These are phyloP conservation scores for Rasamsonia emersonii DNA, from an alignment of 2,329 filamentous ascomycete species.

Conservation along the genomic window DNA sequence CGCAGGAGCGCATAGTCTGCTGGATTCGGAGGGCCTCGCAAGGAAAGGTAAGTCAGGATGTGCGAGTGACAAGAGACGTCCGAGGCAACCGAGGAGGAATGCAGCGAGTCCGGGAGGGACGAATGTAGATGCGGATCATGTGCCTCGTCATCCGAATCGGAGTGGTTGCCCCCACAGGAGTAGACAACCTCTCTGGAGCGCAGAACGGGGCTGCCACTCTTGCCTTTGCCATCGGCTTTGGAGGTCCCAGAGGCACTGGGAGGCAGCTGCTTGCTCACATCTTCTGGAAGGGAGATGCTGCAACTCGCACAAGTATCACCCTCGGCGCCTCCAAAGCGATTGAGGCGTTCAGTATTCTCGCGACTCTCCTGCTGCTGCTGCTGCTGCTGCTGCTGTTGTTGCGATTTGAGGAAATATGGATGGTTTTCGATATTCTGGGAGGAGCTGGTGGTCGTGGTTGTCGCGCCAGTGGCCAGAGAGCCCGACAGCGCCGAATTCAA, in stretches of 20 bases:
- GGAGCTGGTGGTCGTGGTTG: slow-evolving; percentile 9
- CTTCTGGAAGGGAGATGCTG: slow-evolving; percentile 46
- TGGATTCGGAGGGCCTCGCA: slow-evolving; percentile 46
- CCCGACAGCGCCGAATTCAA: slow-evolving; percentile 14
- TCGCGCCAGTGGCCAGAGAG: slow-evolving; percentile 19
- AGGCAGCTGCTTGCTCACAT: slow-evolving; percentile 45
- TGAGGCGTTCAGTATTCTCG: slow-evolving; percentile 38
- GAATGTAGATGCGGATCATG: slow-evolving; percentile 27
- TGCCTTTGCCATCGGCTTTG: slow-evolving; percentile 39
- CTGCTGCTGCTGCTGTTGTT: slow-evolving; percentile 3
- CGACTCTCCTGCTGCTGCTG: slow-evolving; percentile 23
- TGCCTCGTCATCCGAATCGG: slow-evolving; percentile 26
- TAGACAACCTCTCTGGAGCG: slow-evolving; percentile 47
- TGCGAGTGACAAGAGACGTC: slow-evolving; percentile 45
- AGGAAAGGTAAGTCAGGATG: slow-evolving; percentile 50
- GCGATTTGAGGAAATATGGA: slow-evolving; percentile 39
- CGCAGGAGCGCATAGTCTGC: slow-evolving; percentile 47
- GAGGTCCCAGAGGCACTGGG: slow-evolving; percentile 45
- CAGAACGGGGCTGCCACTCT: slow-evolving; percentile 46
- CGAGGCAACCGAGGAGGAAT: slow-evolving; percentile 35
- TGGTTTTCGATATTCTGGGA: slow-evolving; percentile 38
- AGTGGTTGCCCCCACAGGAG: slow-evolving; percentile 37
- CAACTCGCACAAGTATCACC: slow-evolving; percentile 51
- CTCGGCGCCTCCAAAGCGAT: slow-evolving; percentile 35
- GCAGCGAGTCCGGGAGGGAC: slow-evolving; percentile 31